Base-by-base conservation (phyloP, 2,329 filamentous ascomycete genomes). In the Phialophora expanda region DNA sequence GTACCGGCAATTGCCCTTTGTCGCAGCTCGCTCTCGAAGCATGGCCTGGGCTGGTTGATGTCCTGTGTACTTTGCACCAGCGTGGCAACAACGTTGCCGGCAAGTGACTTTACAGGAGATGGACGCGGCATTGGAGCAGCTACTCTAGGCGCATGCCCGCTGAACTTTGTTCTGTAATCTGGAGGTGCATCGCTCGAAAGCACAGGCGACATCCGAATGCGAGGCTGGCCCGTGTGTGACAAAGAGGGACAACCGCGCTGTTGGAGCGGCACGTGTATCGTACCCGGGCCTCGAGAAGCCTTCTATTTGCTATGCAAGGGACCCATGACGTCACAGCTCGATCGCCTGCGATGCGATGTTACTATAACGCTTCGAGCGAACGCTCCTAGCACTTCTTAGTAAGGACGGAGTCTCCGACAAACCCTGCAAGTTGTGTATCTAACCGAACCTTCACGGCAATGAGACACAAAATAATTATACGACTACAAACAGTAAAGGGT, bases 271-370 rank as follows among this genome's bases (percentile, higher is more conserved):
- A 51, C 48, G 48, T 51, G 22, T 26, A 48, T 8, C 44, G 17
- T 20, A n/a, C 14, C 11, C 17, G 48, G 4, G n/a, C 20, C 4
- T 51, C 22, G 20, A 24, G 12, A 14, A 48, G n/a, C 4, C 4
- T 51, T 51, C 20, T 44, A 5, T 20, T n/a, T 5, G 38, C 32
- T 34, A 6, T 20, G 38, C 7, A 4, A 20, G 17, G 1, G 14
- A n/a, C 20, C n/a, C 14, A 3, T 55, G 53, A 55, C 53, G 53
- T 30, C 53, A 28, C 17, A 11, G 2, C 53, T 55, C 53, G 53
- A 28, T 55, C 34, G 53, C 20, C 38, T 2, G 17, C 17, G 38
- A n/a, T 44, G 17, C 38, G 17, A 8, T 44, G 38, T n/a, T 7
- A 44, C 17, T 20, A 44, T 5, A 5, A 44, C 38, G 38, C 17